Evolutionary conservation across 2,329 filamentous ascomycete genomes (phyloP), one percentile per base, ranked within the genome.

Genomic region (Acarospora socialis): DNA sequence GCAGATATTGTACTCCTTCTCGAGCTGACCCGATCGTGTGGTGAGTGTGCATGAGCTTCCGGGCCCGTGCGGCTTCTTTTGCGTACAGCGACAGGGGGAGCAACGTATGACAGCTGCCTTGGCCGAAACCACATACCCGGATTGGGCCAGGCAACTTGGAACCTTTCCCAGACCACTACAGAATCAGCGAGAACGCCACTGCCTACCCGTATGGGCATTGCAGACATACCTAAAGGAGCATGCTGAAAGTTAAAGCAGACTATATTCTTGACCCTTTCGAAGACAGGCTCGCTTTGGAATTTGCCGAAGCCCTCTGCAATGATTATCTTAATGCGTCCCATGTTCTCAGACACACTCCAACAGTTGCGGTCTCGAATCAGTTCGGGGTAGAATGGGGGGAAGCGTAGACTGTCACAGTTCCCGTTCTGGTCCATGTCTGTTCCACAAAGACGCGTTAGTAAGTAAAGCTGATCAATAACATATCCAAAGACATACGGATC

Each of bases 201-300:
- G 18, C 13, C 4, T 8, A 9, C 9, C 7, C 15, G 23, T 18
- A 10, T 14, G 14, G 18, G 6, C 24, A 13, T n/a, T n/a, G n/a
- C n/a, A 21, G 17, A 55, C 64, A 43, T 59, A 87, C 82, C 67
- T 33, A 80, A 56, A 1, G 83, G 82, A 20, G 80, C 83, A 59
- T 90, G 81, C 47, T 90, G 81, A 46, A 92, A 92, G 1, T 82
- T 77, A 53, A 92, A 90, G 9, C 70, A 69, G 15, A 84, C 69
- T 26, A 83, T 55, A 45, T 86, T 81, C 47, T 77, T 79, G 39
- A 80, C 60, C 23, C 73, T 62, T 44, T 81, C 73, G 41, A 80
- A 71, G 0, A 71, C 68, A 4, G 52, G 56, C 5, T 43, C 48
- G 18, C 24, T 59, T 54, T 2, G 59, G 56, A 1, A 56, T 34